Evolutionary conservation across 2,329 filamentous ascomycete species (phyloP).

Genomic region (Microsporum ferrugineum): DNA sequence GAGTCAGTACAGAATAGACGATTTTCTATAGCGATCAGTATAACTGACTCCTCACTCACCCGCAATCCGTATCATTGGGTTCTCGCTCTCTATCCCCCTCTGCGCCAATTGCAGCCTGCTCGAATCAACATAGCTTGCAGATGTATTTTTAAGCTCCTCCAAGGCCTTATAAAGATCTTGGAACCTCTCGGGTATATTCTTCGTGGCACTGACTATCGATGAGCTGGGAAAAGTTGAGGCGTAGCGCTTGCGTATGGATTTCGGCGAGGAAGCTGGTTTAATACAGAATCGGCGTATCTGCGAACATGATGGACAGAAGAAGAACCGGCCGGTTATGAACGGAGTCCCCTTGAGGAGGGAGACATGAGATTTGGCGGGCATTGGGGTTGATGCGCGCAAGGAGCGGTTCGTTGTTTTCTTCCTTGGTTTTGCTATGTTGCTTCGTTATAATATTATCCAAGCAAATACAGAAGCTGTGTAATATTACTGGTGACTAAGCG

Average conservation of each 20-base stretch:
- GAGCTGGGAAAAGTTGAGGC: conserved; percentile 37
- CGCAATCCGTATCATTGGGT: conserved; percentile 46
- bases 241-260: neutral
- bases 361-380: conserved; percentile 31
- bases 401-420: neutral
- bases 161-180: conserved; percentile 45
- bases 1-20: neutral
- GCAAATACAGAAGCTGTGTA: neutral
- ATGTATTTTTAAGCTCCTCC: conserved; percentile 40
- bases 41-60: conserved; percentile 25
- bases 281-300: conserved; percentile 22
- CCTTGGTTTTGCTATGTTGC: neutral
- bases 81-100: conserved; percentile 44
- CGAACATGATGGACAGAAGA: conserved; percentile 34
- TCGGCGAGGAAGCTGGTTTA: conserved; percentile 6
- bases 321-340: conserved; percentile 18
- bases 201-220: conserved; percentile 43
- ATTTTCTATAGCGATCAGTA: no score
- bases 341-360: conserved; percentile 27
- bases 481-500: neutral
- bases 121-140: conserved; percentile 46
- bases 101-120: conserved; percentile 50
- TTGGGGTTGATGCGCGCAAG: conserved; percentile 12
- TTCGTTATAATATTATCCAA: neutral
- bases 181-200: conserved; percentile 42